Percentiles rank a stretch among this genome's conserved stretches.
Evolutionary conservation across 73 alveolate species (phyloP).

Genomic region (Tetrahymena borealis): DNA sequence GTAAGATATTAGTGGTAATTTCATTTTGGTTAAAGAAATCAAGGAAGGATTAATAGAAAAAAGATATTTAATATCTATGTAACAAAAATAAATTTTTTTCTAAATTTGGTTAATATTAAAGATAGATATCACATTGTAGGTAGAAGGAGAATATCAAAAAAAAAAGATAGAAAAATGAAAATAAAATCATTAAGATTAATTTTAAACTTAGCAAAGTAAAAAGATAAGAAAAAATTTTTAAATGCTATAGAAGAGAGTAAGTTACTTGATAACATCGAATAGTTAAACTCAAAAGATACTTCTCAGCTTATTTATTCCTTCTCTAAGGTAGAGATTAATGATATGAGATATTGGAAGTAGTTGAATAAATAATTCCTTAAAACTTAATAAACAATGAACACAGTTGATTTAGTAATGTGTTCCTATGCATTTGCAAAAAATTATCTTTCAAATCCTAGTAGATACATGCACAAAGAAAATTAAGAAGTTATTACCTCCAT

Average conservation of each 20-base stretch:
- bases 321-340: background rate
- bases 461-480: background rate
- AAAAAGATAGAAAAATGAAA: background rate
- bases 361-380: background rate
- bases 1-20: no score
- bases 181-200: background rate
- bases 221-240: background rate
- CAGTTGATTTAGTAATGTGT: background rate
- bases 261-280: background rate
- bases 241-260: background rate
- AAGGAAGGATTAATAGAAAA: no score
- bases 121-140: no score
- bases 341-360: background rate
- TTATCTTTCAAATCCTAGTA: background rate
- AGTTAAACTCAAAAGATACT: background rate
- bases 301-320: background rate
- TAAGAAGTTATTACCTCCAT: background rate
- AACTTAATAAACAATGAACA: background rate
- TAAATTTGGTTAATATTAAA: no score
- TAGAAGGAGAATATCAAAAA: no score
- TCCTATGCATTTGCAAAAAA: background rate
- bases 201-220: background rate
- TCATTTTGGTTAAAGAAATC: no score
- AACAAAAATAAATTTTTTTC: no score
- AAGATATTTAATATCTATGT: no score